Percentiles rank a stretch among this genome's conserved stretches.
Conservation (phyloP, 2,329 filamentous ascomycete species). For the Colletotrichum plurivorum region DNA sequence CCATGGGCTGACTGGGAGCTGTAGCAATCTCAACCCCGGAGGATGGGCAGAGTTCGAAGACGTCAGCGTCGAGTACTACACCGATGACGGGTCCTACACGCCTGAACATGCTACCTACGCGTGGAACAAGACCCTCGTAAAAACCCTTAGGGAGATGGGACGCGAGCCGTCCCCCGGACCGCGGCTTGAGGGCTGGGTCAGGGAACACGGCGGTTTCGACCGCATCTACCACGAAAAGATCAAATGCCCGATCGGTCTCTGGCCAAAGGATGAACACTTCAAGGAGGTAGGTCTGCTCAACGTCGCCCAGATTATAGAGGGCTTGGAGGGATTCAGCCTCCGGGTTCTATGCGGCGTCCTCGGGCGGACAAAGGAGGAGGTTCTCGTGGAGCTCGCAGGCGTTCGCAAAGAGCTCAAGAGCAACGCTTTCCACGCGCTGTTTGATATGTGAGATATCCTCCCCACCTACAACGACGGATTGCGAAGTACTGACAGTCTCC, state of each 20-base stretch:
- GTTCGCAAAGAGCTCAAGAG: background rate
- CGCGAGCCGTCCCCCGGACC: slow-evolving; percentile 49
- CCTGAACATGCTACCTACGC: slow-evolving; percentile 12
- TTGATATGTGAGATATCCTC: background rate
- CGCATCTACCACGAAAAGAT: slow-evolving; percentile 49
- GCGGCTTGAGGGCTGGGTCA: slow-evolving; percentile 48
- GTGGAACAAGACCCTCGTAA: slow-evolving; percentile 40
- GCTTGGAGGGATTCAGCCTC: slow-evolving; percentile 44
- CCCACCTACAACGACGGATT: background rate
- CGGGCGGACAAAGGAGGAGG: slow-evolving; percentile 42
- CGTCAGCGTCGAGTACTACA: slow-evolving; percentile 40
- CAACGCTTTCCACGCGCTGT: background rate
- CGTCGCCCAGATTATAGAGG: slow-evolving; percentile 35
- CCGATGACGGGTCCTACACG: slow-evolving; percentile 43
- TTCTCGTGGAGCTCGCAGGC: background rate
- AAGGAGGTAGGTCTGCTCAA: slow-evolving; percentile 48
- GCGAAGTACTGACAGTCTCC: background rate
- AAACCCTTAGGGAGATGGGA: slow-evolving; percentile 41
- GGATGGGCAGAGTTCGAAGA: slow-evolving; percentile 62
- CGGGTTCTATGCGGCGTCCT: slow-evolving; percentile 47
- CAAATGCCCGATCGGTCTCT: slow-evolving; percentile 52
- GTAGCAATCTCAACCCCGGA: slow-evolving; percentile 65
- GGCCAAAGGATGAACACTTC: slow-evolving; percentile 50
- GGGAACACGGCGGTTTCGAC: slow-evolving; percentile 50
- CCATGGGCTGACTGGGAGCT: too few species aligned